These are phyloP conservation scores for Ceratocystis albifundus DNA, from an alignment of 2,329 filamentous ascomycete genomes.

Conservation along the genomic window DNA sequence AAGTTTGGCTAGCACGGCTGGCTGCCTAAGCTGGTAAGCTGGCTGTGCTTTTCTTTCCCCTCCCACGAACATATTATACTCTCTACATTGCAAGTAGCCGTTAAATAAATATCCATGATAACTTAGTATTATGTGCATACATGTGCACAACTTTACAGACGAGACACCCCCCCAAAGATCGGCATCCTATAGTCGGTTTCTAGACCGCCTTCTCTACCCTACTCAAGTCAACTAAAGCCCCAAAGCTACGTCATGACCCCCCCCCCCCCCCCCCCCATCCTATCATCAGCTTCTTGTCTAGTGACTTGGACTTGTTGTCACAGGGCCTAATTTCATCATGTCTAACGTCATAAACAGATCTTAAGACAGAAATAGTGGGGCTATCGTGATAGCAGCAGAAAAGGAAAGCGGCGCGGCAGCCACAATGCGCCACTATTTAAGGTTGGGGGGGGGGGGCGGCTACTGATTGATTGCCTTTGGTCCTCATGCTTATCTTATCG, in stretches of 20 bases:
- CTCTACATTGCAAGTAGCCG: too few species aligned
- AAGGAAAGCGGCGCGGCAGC: neutral
- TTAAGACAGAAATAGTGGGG: neutral
- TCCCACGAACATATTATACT: too few species aligned
- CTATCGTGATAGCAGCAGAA: neutral
- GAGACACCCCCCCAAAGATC: too few species aligned
- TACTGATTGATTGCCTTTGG: neutral
- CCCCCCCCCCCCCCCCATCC: too few species aligned
- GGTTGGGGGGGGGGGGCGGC: too few species aligned
- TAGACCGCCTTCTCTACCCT: neutral
- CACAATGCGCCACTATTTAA: neutral
- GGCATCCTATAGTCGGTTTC: too few species aligned
- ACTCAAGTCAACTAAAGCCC: neutral
- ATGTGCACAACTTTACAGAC: too few species aligned
- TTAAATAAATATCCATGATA: too few species aligned
- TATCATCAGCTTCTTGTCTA: neutral
- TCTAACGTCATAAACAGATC: constrained; percentile 2
- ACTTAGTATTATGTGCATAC: too few species aligned
- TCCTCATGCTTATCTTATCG: constrained; percentile 14
- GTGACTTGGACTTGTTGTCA: neutral
- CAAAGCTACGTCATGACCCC: neutral
- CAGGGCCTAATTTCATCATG: neutral
- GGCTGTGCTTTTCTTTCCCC: neutral
- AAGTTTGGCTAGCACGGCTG: too few species aligned
- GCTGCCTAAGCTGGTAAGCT: neutral